These are phyloP conservation scores for Vitis hybrid DNA, from an alignment of 177 flowering plant genomes.

Conservation along the genomic window DNA sequence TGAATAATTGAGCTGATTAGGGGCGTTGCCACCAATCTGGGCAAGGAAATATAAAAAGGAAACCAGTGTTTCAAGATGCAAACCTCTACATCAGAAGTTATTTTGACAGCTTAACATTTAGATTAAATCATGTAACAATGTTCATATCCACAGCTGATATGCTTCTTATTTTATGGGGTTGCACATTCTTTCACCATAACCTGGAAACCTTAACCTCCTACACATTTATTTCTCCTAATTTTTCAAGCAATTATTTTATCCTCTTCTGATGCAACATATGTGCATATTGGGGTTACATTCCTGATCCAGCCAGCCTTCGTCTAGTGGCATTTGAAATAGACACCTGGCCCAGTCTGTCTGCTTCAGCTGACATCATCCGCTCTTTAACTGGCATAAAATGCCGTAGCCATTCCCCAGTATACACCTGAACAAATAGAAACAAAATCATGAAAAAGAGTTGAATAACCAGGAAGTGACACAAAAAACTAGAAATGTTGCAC, in stretches of 20 bases:
- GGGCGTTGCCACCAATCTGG: too few species aligned
- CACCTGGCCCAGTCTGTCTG: constrained; percentile 70
- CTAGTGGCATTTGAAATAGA: constrained; percentile 79
- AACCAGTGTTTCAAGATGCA: too few species aligned
- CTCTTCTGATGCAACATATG: background rate
- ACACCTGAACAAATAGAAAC: constrained; percentile 51
- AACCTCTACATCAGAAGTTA: too few species aligned
- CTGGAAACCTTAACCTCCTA: too few species aligned
- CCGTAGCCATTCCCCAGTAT: constrained; percentile 81
- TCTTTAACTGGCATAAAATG: constrained; percentile 70
- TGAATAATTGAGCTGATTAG: too few species aligned
- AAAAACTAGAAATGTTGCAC: background rate
- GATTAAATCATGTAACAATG: too few species aligned
- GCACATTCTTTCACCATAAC: too few species aligned
- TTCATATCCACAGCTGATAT: too few species aligned
- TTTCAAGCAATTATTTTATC: background rate
- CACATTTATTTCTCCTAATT: background rate
- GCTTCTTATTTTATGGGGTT: too few species aligned
- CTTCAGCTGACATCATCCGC: constrained; percentile 40
- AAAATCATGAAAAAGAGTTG: background rate
- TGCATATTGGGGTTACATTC: constrained; percentile 21
- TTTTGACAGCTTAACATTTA: too few species aligned
- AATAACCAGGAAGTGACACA: background rate
- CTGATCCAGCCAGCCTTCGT: constrained; percentile 69
- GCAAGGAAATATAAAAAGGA: too few species aligned